phyloP scores from a whole-genome alignment of 1,284 basidiomycete genomes.

The Chiua sp. region DNA sequence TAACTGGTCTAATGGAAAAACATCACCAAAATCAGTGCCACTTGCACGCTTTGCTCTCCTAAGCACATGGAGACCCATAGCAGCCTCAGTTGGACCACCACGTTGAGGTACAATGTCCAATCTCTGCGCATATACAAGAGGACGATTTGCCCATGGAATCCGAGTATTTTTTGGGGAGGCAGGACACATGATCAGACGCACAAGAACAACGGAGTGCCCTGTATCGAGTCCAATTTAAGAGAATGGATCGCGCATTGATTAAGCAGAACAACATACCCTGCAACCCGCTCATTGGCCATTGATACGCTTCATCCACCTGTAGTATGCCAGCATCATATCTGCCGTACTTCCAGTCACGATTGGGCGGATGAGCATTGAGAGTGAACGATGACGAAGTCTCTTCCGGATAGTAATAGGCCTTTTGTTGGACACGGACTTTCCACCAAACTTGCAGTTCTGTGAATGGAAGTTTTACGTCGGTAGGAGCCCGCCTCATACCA shows the following conservation, averaged over 20 bases:
- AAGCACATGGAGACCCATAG: slow-evolving; percentile 29
- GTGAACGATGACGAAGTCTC: neutral
- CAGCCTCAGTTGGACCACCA: slow-evolving; percentile 9
- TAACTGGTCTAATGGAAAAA: slow-evolving; percentile 35
- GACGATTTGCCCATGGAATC: neutral
- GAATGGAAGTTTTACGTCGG: slow-evolving; percentile 9
- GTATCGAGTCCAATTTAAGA: slow-evolving; percentile 3
- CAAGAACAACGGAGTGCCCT: slow-evolving; percentile 33
- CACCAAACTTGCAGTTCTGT: slow-evolving; percentile 8
- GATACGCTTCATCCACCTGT: slow-evolving; percentile 17
- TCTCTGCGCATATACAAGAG: neutral
- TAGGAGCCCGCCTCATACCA: neutral
- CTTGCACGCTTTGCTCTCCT: slow-evolving; percentile 19
- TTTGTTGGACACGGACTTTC: slow-evolving; percentile 11
- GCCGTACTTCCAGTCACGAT: slow-evolving; percentile 1
- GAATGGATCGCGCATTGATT: neutral
- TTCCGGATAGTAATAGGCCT: neutral
- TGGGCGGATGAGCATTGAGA: slow-evolving; percentile 14
- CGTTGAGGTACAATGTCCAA: neutral
- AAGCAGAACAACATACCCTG: slow-evolving; percentile 25
- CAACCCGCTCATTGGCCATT: slow-evolving; percentile 33
- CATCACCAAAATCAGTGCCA: slow-evolving; percentile 22
- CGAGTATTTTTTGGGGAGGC: neutral
- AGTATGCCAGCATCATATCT: slow-evolving; percentile 30
- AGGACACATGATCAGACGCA: slow-evolving; percentile 33